Percentiles rank a stretch among this genome's conserved stretches.
These are phyloP conservation scores for Deuterostichococcus epilithicus DNA, from an alignment of 139 green algal species.

Conservation along the genomic window DNA sequence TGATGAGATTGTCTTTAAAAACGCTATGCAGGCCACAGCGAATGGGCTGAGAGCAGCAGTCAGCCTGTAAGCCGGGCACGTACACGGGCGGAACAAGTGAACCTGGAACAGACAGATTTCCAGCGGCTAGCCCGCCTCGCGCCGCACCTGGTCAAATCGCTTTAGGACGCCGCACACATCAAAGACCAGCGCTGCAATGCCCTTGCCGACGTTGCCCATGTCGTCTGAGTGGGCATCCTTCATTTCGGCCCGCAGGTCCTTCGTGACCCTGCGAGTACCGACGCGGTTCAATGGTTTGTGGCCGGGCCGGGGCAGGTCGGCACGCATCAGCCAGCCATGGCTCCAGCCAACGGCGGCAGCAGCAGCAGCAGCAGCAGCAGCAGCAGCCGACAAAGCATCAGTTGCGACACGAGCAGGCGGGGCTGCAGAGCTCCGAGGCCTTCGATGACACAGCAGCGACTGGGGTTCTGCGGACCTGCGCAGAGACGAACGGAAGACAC, in stretches of 20 bases:
- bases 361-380: not conserved
- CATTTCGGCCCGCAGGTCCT: not conserved
- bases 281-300: not conserved
- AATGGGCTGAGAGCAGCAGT: too few relatives aligned
- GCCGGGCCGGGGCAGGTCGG: too few relatives aligned
- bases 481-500: conserved; percentile 6
- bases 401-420: not conserved
- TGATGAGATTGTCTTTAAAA: too few relatives aligned
- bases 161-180: not conserved
- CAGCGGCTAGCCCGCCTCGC: too few relatives aligned
- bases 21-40: too few relatives aligned
- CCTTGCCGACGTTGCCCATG: not conserved
- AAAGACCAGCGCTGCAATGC: not conserved
- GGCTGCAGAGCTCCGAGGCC: conserved; percentile 5
- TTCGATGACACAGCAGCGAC: not conserved
- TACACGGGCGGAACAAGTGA: too few relatives aligned
- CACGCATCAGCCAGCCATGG: not conserved
- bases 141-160: not conserved
- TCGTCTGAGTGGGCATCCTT: not conserved
- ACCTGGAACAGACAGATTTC: too few relatives aligned
- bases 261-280: not conserved
- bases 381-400: not conserved
- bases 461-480: conserved; percentile 2
- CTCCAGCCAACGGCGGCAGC: not conserved
- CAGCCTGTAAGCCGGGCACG: too few relatives aligned